phyloP scores from a whole-genome alignment of 768 basidiomycete species.

The Tulasnella sp. region DNA sequence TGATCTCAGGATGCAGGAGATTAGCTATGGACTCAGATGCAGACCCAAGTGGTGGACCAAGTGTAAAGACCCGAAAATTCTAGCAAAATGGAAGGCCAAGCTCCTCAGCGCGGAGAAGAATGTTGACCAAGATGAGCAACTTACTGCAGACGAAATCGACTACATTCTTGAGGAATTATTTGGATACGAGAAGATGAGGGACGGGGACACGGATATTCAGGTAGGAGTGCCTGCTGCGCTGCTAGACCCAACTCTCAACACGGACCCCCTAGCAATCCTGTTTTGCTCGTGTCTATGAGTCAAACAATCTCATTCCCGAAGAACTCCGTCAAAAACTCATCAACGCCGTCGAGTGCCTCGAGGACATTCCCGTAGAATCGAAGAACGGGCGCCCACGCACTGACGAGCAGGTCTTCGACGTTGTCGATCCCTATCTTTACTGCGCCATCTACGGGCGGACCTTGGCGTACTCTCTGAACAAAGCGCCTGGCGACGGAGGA shows the following conservation, averaged over 20 bases:
- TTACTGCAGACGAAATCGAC: neutral
- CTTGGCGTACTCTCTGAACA: neutral
- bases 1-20: neutral
- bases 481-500: neutral
- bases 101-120: neutral
- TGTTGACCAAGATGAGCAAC: neutral
- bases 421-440: conserved; percentile 51
- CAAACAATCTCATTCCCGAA: conserved; percentile 44
- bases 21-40: neutral
- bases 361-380: conserved; percentile 40
- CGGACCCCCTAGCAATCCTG: conserved; percentile 27
- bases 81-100: neutral
- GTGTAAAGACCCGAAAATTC: neutral
- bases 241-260: neutral
- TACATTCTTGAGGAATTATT: conserved; percentile 20
- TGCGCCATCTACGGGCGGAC: conserved; percentile 48
- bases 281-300: conserved; percentile 40
- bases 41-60: conserved; percentile 14
- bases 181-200: conserved; percentile 23
- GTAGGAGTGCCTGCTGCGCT: neutral
- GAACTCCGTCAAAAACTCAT: conserved; percentile 41
- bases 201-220: conserved; percentile 14
- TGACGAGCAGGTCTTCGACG: conserved; percentile 46
- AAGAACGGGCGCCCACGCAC: too few relatives aligned
- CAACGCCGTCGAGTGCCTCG: conserved; percentile 42